phyloP scores from a whole-genome alignment of 2,329 filamentous ascomycete genomes.

The Aspergillus costaricaensis region DNA sequence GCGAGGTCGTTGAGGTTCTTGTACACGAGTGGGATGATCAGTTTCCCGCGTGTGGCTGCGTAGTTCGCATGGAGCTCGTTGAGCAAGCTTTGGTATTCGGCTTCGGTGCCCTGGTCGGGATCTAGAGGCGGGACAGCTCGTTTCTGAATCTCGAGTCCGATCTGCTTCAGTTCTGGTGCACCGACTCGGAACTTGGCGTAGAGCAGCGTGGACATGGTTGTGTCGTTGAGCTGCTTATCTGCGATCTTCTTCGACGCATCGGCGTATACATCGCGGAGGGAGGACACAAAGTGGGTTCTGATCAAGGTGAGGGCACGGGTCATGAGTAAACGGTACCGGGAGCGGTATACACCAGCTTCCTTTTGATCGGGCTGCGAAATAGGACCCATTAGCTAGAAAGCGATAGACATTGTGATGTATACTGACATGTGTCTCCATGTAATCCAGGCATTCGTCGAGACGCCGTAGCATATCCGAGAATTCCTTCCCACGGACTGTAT shows the following conservation, averaged over 20 bases:
- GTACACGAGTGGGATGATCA: slow-evolving; percentile 63
- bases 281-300: slow-evolving; percentile 65
- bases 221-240: slow-evolving; percentile 69
- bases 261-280: slow-evolving; percentile 62
- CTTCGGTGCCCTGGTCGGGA: slow-evolving; percentile 59
- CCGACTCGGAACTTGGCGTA: slow-evolving; percentile 72
- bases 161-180: slow-evolving; percentile 64
- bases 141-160: slow-evolving; percentile 69
- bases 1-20: slow-evolving; percentile 61
- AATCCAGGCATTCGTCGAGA: slow-evolving; percentile 85
- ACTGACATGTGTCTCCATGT: slow-evolving; percentile 83
- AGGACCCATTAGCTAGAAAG: slow-evolving; percentile 1
- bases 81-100: slow-evolving; percentile 67
- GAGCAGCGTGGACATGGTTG: slow-evolving; percentile 68
- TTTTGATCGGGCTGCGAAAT: slow-evolving; percentile 70
- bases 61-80: slow-evolving; percentile 67
- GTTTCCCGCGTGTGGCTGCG: slow-evolving; percentile 57
- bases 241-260: slow-evolving; percentile 65
- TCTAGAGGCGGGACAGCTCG: slow-evolving; percentile 62
- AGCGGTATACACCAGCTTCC: slow-evolving; percentile 83
- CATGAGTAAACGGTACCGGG: slow-evolving; percentile 80
- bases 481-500: slow-evolving; percentile 77
- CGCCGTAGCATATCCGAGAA: slow-evolving; percentile 87
- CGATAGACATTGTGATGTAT: not conserved
- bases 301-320: slow-evolving; percentile 68